Evolutionary conservation across 2,329 filamentous ascomycete species (phyloP), one percentile per base, ranked within the genome.

Genomic region (Coniochaeta prunicola): DNA sequence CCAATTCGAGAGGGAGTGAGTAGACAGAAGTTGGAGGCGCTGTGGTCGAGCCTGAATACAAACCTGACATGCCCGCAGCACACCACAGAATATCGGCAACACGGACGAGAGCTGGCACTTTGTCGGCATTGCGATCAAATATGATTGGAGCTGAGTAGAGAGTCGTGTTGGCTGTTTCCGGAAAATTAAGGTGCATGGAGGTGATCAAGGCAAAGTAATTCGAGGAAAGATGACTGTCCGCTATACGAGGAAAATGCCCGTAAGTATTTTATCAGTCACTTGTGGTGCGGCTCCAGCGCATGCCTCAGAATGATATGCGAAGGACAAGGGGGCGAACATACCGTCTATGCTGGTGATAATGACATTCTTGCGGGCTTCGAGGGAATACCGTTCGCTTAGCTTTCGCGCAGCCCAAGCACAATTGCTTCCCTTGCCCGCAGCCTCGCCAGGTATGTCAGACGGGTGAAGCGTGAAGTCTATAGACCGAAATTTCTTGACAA

Each of bases 391-490:
- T 65, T 81, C 79, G 68, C 84, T 86, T 57, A 87, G 76, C 69
- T 86, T 84, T 63, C 82, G 81, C 10, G 86, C 87, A 19, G 86
- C 86, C 85, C 87, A 91, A 57, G 83, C 82, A 61, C 88, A 79
- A 70, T 91, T 91, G 74, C 87, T 90, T 63, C 88, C 88, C 68
- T 91, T 91, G 59, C 88, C 88, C 58, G 87, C 85, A 56, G 87
- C 82, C 68, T 91, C 88, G 13, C 85, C 84, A 3, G 82, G 80
- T 57, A 90, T 82, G 58, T 84, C 83, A 24, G 77, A 73, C 1
- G 88, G 87, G 66, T 91, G 88, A 13, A 89, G 71, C 2, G 86
- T 89, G 68, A 83, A 86, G 65, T 84, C 82, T 65, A 91, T 86
- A 60, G 80, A 81, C 45, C 83, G 82, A 68, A 91, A 90, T 59